Conservation (phyloP, 2,329 filamentous ascomycete species). For the Aspergillus melleus region DNA sequence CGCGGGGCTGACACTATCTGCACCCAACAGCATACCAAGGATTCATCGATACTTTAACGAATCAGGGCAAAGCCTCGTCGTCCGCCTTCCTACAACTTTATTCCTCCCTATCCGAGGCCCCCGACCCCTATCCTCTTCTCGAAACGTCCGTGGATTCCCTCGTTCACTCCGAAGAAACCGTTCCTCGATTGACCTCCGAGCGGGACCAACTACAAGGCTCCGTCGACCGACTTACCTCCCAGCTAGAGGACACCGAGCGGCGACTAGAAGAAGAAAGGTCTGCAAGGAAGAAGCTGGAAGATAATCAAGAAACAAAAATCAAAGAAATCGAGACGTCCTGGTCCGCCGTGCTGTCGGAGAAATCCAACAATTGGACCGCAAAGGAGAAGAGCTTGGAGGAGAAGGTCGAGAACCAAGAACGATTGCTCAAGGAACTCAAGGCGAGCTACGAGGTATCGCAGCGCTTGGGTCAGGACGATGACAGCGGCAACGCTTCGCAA, state of each 20-base stretch:
- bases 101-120: slow-evolving; percentile 88
- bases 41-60: slow-evolving; percentile 94
- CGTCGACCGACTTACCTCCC: slow-evolving; percentile 70
- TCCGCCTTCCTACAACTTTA: slow-evolving; percentile 92
- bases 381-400: slow-evolving; percentile 91
- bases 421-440: slow-evolving; percentile 89
- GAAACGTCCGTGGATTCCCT: slow-evolving; percentile 96
- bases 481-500: slow-evolving; percentile 61
- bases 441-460: slow-evolving; percentile 97
- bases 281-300: slow-evolving; percentile 72
- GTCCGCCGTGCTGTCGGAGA: slow-evolving; percentile 86
- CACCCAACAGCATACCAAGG: slow-evolving; percentile 76
- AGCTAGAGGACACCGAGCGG: slow-evolving; percentile 79
- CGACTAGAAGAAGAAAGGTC: slow-evolving; percentile 76
- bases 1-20: slow-evolving; percentile 8
- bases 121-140: slow-evolving; percentile 92
- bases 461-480: slow-evolving; percentile 72
- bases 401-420: slow-evolving; percentile 91
- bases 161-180: slow-evolving; percentile 84
- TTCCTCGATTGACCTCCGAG: slow-evolving; percentile 85
- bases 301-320: slow-evolving; percentile 72
- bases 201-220: slow-evolving; percentile 83
- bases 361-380: slow-evolving; percentile 92
- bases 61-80: slow-evolving; percentile 91
- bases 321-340: slow-evolving; percentile 90